Evolutionary conservation across 1,284 basidiomycete genomes (phyloP).

Genomic region (Apiotrichum gamsii): DNA sequence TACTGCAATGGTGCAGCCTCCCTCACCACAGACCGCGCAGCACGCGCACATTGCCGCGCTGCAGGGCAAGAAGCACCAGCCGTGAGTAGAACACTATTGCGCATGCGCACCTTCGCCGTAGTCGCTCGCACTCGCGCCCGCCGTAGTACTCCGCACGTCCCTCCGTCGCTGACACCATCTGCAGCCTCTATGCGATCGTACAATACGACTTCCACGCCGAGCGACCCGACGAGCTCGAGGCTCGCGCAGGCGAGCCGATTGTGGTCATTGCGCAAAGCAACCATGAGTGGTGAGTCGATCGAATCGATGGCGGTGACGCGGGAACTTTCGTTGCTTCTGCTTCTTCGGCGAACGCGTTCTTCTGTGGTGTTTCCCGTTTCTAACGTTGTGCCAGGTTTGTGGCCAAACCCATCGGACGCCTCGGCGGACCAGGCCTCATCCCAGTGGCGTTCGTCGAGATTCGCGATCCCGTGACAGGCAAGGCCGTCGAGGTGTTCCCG

Average conservation of each 20-base stretch:
- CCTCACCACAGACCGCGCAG: too few species aligned
- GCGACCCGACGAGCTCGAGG: slow-evolving; percentile 90
- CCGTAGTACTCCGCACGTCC: too few species aligned
- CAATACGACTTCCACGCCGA: slow-evolving; percentile 94
- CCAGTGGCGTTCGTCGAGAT: slow-evolving; percentile 95
- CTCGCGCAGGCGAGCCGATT: slow-evolving; percentile 86
- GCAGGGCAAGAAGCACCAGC: slow-evolving; percentile 17
- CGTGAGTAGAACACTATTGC: slow-evolving; percentile 20
- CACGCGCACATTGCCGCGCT: too few species aligned
- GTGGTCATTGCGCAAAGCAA: slow-evolving; percentile 55
- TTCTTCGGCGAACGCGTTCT: not conserved
- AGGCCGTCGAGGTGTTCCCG: slow-evolving; percentile 62
- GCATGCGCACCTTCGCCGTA: too few species aligned
- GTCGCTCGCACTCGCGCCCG: too few species aligned
- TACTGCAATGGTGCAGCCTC: too few species aligned
- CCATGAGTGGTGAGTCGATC: slow-evolving; percentile 49
- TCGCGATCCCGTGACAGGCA: slow-evolving; percentile 79
- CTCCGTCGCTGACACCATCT: slow-evolving; percentile 1
- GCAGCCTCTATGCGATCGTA: slow-evolving; percentile 73
- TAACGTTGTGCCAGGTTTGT: slow-evolving; percentile 58
- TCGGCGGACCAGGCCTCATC: slow-evolving; percentile 93
- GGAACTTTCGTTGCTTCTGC: too few species aligned
- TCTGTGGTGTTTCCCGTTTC: not conserved
- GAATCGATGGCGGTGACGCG: too few species aligned
- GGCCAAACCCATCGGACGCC: slow-evolving; percentile 82